These are phyloP conservation scores for Starmerella davenportii DNA, from an alignment of 805 yeast species.

Conservation along the genomic window DNA sequence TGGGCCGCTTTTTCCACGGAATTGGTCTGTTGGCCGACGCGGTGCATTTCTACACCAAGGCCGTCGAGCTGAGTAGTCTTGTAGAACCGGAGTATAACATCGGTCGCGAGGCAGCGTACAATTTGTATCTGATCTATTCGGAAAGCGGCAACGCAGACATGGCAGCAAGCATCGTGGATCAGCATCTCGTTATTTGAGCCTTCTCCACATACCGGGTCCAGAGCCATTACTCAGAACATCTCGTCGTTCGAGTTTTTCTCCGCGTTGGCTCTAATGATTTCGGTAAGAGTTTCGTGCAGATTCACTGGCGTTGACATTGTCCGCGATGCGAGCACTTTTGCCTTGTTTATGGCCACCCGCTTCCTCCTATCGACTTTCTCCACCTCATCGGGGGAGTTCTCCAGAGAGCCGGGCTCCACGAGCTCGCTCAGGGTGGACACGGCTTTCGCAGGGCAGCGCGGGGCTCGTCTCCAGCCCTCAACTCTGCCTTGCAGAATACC, in stretches of 20 bases:
- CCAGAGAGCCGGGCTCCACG: constrained; percentile 25
- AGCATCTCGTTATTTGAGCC: constrained; percentile 38
- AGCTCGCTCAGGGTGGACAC: constrained; percentile 17
- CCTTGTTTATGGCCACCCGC: constrained; percentile 41
- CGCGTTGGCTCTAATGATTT: constrained; percentile 15
- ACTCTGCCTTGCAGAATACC: constrained; percentile 49
- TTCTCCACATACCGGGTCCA: no score
- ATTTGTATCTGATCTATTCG: constrained; percentile 56
- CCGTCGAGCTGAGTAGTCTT: constrained; percentile 23
- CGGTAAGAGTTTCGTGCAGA: constrained; percentile 24
- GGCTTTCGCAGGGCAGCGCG: constrained; percentile 4
- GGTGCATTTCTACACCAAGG: constrained; percentile 51
- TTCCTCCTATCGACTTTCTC: constrained; percentile 35
- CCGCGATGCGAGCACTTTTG: constrained; percentile 32
- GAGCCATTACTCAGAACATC: no score
- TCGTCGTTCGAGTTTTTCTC: constrained; percentile 23
- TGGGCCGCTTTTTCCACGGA: constrained; percentile 73
- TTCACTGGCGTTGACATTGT: constrained; percentile 17
- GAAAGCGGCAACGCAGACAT: constrained; percentile 51
- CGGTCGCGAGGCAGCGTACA: constrained; percentile 70
- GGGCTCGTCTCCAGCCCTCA: constrained; percentile 20
- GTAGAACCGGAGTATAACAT: constrained; percentile 33
- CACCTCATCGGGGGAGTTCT: constrained; percentile 37
- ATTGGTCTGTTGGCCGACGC: constrained; percentile 65
- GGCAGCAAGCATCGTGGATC: constrained; percentile 47